Base-by-base conservation (phyloP, 345 rosid species). In the Ricinus communis region DNA sequence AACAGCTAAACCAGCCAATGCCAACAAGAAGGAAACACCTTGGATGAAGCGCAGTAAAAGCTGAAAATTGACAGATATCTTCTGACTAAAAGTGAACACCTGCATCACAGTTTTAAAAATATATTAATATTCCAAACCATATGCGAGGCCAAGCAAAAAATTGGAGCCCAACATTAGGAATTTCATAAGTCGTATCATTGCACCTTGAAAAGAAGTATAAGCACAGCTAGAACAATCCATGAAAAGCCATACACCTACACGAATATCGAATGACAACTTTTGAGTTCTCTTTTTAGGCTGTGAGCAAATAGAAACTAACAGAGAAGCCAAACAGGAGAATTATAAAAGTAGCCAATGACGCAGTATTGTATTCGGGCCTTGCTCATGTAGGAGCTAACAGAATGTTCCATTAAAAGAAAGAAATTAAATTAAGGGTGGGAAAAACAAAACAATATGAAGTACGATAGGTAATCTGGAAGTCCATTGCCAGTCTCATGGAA, bases 61-160 rank as follows among this genome's bases (percentile, higher is more conserved):
- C 91, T 92, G 99, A 79, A 95, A 95, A 62, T 92, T 95, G 71
- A 90, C 97, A 22, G 97, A 95, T 9, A 87, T 86, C 85, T 95
- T 95, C 86, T 92, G 97, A 74, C 99, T 95, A 85, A 90, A 95
- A 65, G 97, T 91, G 83, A 95, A 95, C 13, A 95, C 93, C 98
- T 94, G 81, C 47, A 80, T 30, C 53, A 55, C 49, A 69, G 43
- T 43, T 12, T 65, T n/a, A 55, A 62, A 62, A 9, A 38, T 0
- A 36, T 28, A 47, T 56, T 57, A 38, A 68, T 69, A 67, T 74
- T 12, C 66, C 71, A 73, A 36, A 67, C 19, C 28, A 64, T 27
- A 22, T 1, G 36, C 24, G 15, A 46, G 21, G 41, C 25, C 18
- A 28, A 45, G 25, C 5, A 24, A 15, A 62, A 27, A 3, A 60